These are phyloP conservation scores for Geranium incanum DNA, from an alignment of 441 rosid species.

Conservation along the genomic window DNA sequence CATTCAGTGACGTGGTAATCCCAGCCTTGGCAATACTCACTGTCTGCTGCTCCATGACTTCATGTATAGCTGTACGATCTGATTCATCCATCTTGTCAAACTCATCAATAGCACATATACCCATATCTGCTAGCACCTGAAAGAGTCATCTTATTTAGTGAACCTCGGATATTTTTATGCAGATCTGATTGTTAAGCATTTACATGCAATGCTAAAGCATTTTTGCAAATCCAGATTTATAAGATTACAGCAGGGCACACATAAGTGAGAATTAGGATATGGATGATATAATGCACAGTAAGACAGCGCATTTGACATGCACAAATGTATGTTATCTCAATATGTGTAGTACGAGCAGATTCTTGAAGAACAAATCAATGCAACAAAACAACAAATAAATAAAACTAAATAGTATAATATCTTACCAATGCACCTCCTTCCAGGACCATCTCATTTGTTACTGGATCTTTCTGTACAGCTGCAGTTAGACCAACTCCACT, in stretches of 20 bases:
- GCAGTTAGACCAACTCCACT: slow-evolving; percentile 99
- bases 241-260: not conserved
- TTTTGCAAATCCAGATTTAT: not conserved
- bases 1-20: slow-evolving; percentile 94
- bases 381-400: not conserved
- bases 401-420: not conserved
- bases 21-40: slow-evolving; percentile 99
- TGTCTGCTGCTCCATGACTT: slow-evolving; percentile 99
- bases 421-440: slow-evolving; percentile 99
- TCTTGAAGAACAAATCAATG: slow-evolving; percentile 2
- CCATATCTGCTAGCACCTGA: slow-evolving; percentile 99
- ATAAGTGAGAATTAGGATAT: not conserved
- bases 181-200: not conserved
- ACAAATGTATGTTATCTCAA: slow-evolving; percentile 8
- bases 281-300: slow-evolving; percentile 2
- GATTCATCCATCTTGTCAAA: slow-evolving; percentile 99
- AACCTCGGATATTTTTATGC: slow-evolving; percentile 15
- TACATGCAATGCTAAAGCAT: not conserved
- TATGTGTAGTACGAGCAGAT: not conserved
- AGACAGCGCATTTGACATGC: slow-evolving; percentile 1
- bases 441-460: slow-evolving; percentile 96
- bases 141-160: slow-evolving; percentile 19
- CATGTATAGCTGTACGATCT: slow-evolving; percentile 98
- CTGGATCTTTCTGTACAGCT: slow-evolving; percentile 94
- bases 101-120: slow-evolving; percentile 99